A percentile compares a stretch with the other conserved stretches of the same genome.
Evolutionary conservation across 441 rosid species (phyloP).

Genomic region (Populus hybrid): DNA sequence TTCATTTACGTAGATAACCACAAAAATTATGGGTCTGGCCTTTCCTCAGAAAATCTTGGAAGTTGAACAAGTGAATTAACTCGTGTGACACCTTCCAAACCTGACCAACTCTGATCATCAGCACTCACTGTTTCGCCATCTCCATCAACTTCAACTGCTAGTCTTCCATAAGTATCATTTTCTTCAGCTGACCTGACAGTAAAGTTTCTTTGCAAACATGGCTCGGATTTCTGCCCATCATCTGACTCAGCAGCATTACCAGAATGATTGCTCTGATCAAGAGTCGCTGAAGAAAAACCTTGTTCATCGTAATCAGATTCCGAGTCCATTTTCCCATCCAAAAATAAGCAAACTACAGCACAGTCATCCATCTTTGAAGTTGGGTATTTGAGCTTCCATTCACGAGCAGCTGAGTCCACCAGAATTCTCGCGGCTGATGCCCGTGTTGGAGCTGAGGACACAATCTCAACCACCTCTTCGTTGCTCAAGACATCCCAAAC

Average conservation of each 20-base stretch:
- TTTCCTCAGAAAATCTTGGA: conserved; percentile 88
- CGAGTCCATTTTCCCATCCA: conserved; percentile 91
- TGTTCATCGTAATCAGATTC: conserved; percentile 86
- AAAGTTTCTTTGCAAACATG: conserved; percentile 77
- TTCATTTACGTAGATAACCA: neutral
- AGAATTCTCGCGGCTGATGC: conserved; percentile 80
- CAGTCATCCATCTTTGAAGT: conserved; percentile 99
- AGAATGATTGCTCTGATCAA: conserved; percentile 60
- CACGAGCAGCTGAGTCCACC: conserved; percentile 85
- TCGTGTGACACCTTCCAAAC: conserved; percentile 93
- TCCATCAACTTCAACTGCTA: conserved; percentile 34
- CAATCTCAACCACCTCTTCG: conserved; percentile 91
- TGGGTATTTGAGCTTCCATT: conserved; percentile 94
- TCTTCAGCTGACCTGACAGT: conserved; percentile 85
- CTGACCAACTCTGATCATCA: conserved; percentile 88
- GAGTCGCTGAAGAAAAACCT: conserved; percentile 84
- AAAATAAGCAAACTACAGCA: conserved; percentile 93
- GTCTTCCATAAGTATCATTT: conserved; percentile 42
- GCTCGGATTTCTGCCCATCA: conserved; percentile 83
- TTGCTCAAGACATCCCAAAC: conserved; percentile 99
- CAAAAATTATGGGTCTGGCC: conserved; percentile 40
- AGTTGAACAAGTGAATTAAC: conserved; percentile 98
- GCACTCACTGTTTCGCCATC: conserved; percentile 32
- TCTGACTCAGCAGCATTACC: conserved; percentile 78
- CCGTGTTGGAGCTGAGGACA: conserved; percentile 74